Conservation (phyloP, 257 asterid species). For the Scutellaria galericulata region DNA sequence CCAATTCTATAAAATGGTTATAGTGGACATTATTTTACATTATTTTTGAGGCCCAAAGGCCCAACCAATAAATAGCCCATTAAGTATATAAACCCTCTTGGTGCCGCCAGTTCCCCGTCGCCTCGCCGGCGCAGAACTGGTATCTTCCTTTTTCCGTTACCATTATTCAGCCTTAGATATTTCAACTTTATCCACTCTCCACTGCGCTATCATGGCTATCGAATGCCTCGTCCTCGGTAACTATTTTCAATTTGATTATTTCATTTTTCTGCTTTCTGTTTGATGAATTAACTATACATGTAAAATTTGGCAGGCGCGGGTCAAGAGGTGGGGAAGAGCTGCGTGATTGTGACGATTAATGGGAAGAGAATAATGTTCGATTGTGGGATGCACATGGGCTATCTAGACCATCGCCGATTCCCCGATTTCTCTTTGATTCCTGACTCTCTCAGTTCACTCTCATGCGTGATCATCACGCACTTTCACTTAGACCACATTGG, state of each 20-base stretch:
- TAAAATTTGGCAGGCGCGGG: conserved; percentile 73
- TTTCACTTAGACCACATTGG: conserved; percentile 98
- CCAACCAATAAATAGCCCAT: too few species aligned
- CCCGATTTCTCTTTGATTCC: conserved; percentile 81
- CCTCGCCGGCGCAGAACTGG: too few species aligned
- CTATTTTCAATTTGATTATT: background rate
- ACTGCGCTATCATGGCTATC: conserved; percentile 43
- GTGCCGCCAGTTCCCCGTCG: too few species aligned
- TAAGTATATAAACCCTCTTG: too few species aligned
- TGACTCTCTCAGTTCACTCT: conserved; percentile 52
- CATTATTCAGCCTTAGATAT: too few species aligned
- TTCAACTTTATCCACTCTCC: too few species aligned
- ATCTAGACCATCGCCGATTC: conserved; percentile 65
- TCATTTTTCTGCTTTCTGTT: conserved; percentile 15
- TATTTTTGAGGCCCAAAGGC: too few species aligned
- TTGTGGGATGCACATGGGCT: conserved; percentile 97
- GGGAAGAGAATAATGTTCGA: conserved; percentile 93
- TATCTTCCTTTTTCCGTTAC: too few species aligned
- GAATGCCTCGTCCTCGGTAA: conserved; percentile 59
- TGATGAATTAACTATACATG: conserved; percentile 16
- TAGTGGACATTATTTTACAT: too few species aligned
- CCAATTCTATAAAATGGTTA: too few species aligned
- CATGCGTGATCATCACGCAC: conserved; percentile 84
- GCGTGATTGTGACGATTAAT: conserved; percentile 77
- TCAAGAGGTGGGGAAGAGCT: conserved; percentile 97